Conservation (phyloP, 306 rosid species). For the Prunus armeniaca region DNA sequence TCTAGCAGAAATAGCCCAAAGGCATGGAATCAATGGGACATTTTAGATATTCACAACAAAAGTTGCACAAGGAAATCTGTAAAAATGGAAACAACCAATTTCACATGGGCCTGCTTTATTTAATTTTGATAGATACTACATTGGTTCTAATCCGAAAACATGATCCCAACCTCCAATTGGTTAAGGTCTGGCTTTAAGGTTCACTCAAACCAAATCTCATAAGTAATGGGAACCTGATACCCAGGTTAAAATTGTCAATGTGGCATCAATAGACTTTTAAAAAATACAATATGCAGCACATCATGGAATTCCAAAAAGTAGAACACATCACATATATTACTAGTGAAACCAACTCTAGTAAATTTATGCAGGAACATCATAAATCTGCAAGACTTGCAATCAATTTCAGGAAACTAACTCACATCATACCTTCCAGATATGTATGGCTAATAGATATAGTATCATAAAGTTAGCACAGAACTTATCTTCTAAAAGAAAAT, state of each 20-base stretch:
- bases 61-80: background rate
- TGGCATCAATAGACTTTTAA: background rate
- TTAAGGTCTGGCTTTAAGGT: background rate
- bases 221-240: background rate
- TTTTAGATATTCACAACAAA: background rate
- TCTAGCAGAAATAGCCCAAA: slow-evolving; percentile 4
- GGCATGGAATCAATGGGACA: background rate
- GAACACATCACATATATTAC: background rate
- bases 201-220: background rate
- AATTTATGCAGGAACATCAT: background rate
- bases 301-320: background rate
- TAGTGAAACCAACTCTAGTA: background rate
- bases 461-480: background rate
- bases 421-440: slow-evolving; percentile 8
- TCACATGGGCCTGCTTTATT: background rate
- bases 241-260: background rate
- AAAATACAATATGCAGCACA: background rate
- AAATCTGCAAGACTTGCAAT: background rate
- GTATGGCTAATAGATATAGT: background rate
- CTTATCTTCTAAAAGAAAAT: slow-evolving; percentile 21
- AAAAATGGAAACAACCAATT: background rate
- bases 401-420: background rate
- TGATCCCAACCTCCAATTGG: background rate
- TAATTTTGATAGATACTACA: background rate
- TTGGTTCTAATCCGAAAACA: background rate